Base-by-base conservation (phyloP, 78 protist genomes). In the Dictyostelium capitatum region DNA sequence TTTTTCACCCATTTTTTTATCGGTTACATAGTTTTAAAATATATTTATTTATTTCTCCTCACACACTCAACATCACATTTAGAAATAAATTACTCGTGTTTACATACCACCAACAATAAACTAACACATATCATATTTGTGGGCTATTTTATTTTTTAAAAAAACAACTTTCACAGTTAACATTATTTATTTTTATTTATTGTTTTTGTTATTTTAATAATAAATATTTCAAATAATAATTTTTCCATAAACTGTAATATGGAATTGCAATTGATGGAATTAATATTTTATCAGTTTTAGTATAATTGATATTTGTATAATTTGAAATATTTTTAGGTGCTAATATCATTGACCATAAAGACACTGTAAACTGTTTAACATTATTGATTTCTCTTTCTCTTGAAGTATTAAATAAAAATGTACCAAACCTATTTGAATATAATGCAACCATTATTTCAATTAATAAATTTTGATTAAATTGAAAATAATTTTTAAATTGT, bases 401-500 rank as follows among this genome's bases (percentile, higher is more conserved):
- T 4, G 67, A 83, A 19, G 43, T 32, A 78, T 92, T 89, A 72
- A n/a, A 83, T 23, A 97, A 80, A 50, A 96, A 97, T 47, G 96
- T 95, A 57, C 98, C 98, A 43, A 95, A 97, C 30, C 72, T 81
- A 89, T 95, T 78, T 1, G 79, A 69, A 53, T 67, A 67, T 32
- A 57, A 10, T 41, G 23, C 80, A 2, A 69, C 79, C 25, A 67
- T 17, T 28, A 89, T 23, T n/a, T 30, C 41, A 1, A 90, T 20
- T 7, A 98, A 95, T 28, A 83, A 78, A 6, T 15, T 3, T 15
- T 96, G 83, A 67, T 82, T 97, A 81, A 97, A 98, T 97, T 98
- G 98, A 70, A 97, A 98, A 3, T 84, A 96, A 10, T n/a, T 6
- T 47, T 98, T 98, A 69, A 72, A 89, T 53, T 96, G 98, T 6